phyloP scores from a whole-genome alignment of 495 filamentous ascomycete genomes.

The Arthonia radiata region DNA sequence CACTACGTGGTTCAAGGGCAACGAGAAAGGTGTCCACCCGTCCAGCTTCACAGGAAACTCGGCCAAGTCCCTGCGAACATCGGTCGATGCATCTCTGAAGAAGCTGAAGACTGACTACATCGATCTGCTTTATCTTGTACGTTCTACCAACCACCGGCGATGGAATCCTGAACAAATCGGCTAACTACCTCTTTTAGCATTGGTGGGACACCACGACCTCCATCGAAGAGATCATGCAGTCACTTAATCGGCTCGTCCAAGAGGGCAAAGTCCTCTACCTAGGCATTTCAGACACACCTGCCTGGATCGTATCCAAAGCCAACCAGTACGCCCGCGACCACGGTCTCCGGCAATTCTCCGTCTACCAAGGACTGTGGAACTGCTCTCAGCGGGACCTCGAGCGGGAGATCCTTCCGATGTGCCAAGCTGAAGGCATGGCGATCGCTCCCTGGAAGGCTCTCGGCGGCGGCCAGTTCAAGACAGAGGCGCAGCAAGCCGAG shows the following conservation, averaged over 20 bases:
- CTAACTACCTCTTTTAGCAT: too few relatives aligned
- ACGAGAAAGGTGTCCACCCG: conserved; percentile 11
- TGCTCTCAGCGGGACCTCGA: conserved; percentile 39
- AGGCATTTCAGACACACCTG: conserved; percentile 35
- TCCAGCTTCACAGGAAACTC: conserved; percentile 32
- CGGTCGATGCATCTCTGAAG: conserved; percentile 26
- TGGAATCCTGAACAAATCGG: too few relatives aligned
- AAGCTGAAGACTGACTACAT: conserved; percentile 42
- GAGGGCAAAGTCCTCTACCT: conserved; percentile 38
- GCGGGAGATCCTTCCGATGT: conserved; percentile 47
- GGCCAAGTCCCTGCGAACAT: conserved; percentile 29
- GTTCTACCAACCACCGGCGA: too few relatives aligned
- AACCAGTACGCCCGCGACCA: conserved; percentile 34
- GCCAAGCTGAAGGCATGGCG: conserved; percentile 39
- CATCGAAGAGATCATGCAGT: conserved; percentile 35
- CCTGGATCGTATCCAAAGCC: conserved; percentile 33
- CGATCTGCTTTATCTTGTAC: conserved; percentile 35
- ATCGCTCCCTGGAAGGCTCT: conserved; percentile 38
- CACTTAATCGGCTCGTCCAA: conserved; percentile 28
- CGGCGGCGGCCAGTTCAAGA: conserved; percentile 38
- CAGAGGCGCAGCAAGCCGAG: conserved; percentile 9
- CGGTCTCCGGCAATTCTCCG: conserved; percentile 34
- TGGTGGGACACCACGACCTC: conserved; percentile 35
- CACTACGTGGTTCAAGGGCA: conserved; percentile 14
- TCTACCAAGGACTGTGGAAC: conserved; percentile 43